phyloP scores from a whole-genome alignment of 805 yeast species.

The Pichia manshurica region DNA sequence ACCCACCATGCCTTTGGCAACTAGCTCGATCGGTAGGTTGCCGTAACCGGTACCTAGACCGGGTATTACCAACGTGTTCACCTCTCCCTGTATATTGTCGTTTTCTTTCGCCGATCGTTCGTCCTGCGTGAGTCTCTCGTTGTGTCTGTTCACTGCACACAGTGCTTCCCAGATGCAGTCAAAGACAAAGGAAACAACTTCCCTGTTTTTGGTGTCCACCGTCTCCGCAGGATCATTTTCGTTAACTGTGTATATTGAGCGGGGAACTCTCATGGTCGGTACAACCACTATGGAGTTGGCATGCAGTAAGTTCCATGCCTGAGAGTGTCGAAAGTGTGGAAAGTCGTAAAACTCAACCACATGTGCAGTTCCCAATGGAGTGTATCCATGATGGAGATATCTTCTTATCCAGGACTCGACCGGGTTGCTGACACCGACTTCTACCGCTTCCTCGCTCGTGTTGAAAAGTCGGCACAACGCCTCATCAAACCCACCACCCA shows the following conservation, averaged over 20 bases:
- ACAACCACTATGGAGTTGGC: constrained; percentile 32
- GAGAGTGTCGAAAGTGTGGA: constrained; percentile 17
- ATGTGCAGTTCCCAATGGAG: constrained; percentile 28
- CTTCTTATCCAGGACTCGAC: constrained; percentile 23
- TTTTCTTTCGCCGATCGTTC: neutral
- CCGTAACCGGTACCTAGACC: constrained; percentile 40
- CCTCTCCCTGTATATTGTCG: constrained; percentile 7
- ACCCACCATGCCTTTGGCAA: constrained; percentile 32
- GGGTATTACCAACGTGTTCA: constrained; percentile 29
- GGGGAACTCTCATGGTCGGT: constrained; percentile 38
- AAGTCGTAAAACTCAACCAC: constrained; percentile 26
- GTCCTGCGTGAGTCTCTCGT: constrained; percentile 9
- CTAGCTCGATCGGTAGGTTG: constrained; percentile 27
- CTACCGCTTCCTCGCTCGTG: constrained; percentile 11
- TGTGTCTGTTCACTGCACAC: constrained; percentile 21
- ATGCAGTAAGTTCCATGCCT: constrained; percentile 27
- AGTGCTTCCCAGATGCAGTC: constrained; percentile 36
- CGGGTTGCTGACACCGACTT: neutral
- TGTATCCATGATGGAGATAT: constrained; percentile 28
- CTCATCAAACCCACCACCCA: constrained; percentile 48
- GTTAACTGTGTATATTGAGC: constrained; percentile 13
- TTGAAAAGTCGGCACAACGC: constrained; percentile 29
- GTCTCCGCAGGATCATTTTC: constrained; percentile 8
- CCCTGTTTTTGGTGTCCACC: neutral
- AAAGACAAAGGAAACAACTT: constrained; percentile 24